phyloP scores from a whole-genome alignment of 768 basidiomycete genomes.

The Agrocybe chaxingu region DNA sequence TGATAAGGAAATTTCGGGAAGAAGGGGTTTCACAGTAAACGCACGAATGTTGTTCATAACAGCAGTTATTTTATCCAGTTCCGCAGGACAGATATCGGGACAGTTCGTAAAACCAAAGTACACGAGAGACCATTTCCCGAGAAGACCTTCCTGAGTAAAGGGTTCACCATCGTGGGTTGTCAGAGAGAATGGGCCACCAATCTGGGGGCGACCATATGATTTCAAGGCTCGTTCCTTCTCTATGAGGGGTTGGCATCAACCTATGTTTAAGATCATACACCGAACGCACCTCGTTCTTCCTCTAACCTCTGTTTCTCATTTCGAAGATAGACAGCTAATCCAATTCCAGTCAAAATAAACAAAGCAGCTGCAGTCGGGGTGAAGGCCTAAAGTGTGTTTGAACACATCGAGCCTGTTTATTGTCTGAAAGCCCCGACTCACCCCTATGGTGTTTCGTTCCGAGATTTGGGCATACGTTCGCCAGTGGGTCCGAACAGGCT shows the following conservation, averaged over 20 bases:
- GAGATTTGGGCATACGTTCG: slow-evolving; percentile 24
- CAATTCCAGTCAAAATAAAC: slow-evolving; percentile 80
- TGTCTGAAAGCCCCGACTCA: slow-evolving; percentile 12
- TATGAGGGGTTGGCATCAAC: slow-evolving; percentile 23
- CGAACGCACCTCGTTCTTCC: slow-evolving; percentile 67
- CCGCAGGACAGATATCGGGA: slow-evolving; percentile 97
- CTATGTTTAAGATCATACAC: slow-evolving; percentile 1
- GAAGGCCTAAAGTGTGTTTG: slow-evolving; percentile 63
- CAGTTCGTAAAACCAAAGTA: slow-evolving; percentile 99
- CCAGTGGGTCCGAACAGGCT: slow-evolving; percentile 7
- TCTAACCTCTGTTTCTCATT: slow-evolving; percentile 78
- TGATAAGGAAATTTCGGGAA: background rate
- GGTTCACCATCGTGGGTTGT: slow-evolving; percentile 59
- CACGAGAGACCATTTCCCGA: slow-evolving; percentile 88
- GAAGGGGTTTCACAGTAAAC: slow-evolving; percentile 21
- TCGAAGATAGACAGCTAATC: slow-evolving; percentile 85
- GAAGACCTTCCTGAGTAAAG: slow-evolving; percentile 81
- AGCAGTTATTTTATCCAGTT: slow-evolving; percentile 89
- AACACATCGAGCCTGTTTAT: background rate
- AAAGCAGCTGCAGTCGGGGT: slow-evolving; percentile 81
- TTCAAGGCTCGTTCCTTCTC: slow-evolving; percentile 73
- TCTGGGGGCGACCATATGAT: slow-evolving; percentile 78
- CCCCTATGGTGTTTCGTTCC: slow-evolving; percentile 33
- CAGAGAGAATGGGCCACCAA: slow-evolving; percentile 89
- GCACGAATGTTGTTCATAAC: slow-evolving; percentile 72